These are phyloP conservation scores for Penicillium parvum DNA, from an alignment of 495 filamentous ascomycete genomes.

Conservation along the genomic window DNA sequence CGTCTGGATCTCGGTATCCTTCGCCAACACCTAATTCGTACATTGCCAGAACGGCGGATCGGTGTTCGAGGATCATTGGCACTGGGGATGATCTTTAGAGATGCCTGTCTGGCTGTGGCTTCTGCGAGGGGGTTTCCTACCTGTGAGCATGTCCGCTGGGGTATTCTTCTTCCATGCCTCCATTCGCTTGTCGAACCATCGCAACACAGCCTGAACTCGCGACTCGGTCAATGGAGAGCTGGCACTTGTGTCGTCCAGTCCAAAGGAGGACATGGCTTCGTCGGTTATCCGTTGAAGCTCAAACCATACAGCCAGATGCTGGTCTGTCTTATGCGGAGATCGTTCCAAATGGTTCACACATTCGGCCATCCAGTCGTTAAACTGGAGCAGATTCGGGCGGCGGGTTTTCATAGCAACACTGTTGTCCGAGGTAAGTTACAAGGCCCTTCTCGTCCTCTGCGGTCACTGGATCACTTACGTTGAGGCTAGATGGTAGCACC, in stretches of 20 bases:
- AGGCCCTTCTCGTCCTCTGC: neutral
- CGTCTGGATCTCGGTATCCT: conserved; percentile 48
- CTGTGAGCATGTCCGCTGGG: conserved; percentile 36
- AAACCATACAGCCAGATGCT: conserved; percentile 42
- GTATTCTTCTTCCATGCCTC: conserved; percentile 40
- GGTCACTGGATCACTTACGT: conserved; percentile 24
- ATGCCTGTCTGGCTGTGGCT: too few species aligned
- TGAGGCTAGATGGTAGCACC: conserved; percentile 46
- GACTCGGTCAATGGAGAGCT: conserved; percentile 40
- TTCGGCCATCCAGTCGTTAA: conserved; percentile 45
- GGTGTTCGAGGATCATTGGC: conserved; percentile 43
- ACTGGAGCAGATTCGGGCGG: conserved; percentile 48
- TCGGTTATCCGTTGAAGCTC: conserved; percentile 45
- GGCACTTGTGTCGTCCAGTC: conserved; percentile 46
- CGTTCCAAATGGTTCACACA: conserved; percentile 39
- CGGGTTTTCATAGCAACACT: conserved; percentile 50
- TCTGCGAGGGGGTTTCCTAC: conserved; percentile 18
- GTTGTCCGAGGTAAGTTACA: conserved; percentile 2
- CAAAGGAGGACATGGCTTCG: conserved; percentile 44
- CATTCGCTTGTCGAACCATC: conserved; percentile 46
- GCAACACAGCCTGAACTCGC: conserved; percentile 42
- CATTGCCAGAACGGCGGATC: conserved; percentile 42
- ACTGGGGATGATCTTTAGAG: conserved; percentile 33
- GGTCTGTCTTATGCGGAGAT: conserved; percentile 37
- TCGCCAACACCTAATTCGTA: conserved; percentile 50